Evolutionary conservation across 164 flowering plant species (phyloP).

Genomic region (Magnolia kwangsiensis): DNA sequence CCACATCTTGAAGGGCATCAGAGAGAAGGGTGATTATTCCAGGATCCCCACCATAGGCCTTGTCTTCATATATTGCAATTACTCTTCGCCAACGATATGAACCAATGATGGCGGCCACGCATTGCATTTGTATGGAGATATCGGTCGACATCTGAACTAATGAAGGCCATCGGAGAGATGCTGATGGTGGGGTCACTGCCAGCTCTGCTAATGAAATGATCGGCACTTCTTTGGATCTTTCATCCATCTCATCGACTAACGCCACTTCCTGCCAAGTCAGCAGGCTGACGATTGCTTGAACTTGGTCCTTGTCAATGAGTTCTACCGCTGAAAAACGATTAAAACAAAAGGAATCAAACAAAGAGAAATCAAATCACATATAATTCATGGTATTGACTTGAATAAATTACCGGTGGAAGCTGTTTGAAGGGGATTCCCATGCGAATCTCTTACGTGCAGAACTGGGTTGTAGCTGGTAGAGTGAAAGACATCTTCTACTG

Average conservation of each 20-base stretch:
- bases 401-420: conserved; percentile 25
- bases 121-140: conserved; percentile 22
- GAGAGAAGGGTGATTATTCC: conserved; percentile 20
- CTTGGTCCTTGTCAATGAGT: conserved; percentile 24
- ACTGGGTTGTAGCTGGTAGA: conserved; percentile 8
- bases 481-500: conserved; percentile 18
- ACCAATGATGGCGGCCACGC: conserved; percentile 30
- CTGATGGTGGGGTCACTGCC: conserved; percentile 14
- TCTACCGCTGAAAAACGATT: conserved; percentile 25
- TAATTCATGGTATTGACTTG: neutral
- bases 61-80: conserved; percentile 35
- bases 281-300: conserved; percentile 32
- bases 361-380: too few species aligned
- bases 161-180: conserved; percentile 29
- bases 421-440: conserved; percentile 21
- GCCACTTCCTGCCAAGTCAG: conserved; percentile 27
- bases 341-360: too few species aligned
- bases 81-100: conserved; percentile 36
- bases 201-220: conserved; percentile 32
- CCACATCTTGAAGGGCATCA: conserved; percentile 7
- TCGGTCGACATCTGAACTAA: conserved; percentile 31
- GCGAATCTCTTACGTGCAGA: conserved; percentile 18
- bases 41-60: conserved; percentile 18
- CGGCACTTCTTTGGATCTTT: conserved; percentile 28
- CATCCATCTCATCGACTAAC: conserved; percentile 23